Evolutionary conservation across 768 basidiomycete genomes (phyloP), one percentile per base, ranked within the genome.

Genomic region (Botryobasidium botryosum): DNA sequence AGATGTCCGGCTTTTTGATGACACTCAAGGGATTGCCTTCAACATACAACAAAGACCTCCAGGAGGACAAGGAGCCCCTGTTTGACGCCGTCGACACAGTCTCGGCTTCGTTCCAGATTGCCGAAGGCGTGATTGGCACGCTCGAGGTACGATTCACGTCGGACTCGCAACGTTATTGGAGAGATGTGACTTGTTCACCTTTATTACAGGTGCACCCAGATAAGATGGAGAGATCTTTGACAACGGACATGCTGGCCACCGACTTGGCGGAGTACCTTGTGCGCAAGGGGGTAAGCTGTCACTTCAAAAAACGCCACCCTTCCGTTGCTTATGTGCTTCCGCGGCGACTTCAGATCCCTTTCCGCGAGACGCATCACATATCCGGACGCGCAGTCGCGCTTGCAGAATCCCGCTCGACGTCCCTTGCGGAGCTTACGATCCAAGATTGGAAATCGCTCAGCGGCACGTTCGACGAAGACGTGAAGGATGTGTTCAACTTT

Each of bases 21-120:
- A 91, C 88, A 1, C 68, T 92, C 55, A 99, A 99, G 58, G 94
- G 94, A 25, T 65, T 97, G 36, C 94, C 94, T 12, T 94, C 92
- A 17, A 99, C 94, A 6, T 99, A 99, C 66, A 97, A 99, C 70
- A 99, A 99, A 61, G 94, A 99, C 63, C 66, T 99, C 36, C 94
- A 97, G 61, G 94, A 99, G 61, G 88, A 92, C 61, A 96, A 99
- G 61, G 94, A 99, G 56, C 91, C 94, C 2, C 63, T 99, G 45
- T 97, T 97, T 52, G 94, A 99, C 57, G 67, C 81, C 7, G 82
- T 92, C 12, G 87, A 91, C 57, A 96, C 83, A 31, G 61, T 94
- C 33, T 76, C 78, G 13, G 85, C 86, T 17, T 91, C 79, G 25
- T 69, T 97, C 54, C 74, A 79, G 57, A 97, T 99, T 53, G 77